These are phyloP conservation scores for Fusarium pininemorale DNA, from an alignment of 2,329 filamentous ascomycete genomes.

Conservation along the genomic window DNA sequence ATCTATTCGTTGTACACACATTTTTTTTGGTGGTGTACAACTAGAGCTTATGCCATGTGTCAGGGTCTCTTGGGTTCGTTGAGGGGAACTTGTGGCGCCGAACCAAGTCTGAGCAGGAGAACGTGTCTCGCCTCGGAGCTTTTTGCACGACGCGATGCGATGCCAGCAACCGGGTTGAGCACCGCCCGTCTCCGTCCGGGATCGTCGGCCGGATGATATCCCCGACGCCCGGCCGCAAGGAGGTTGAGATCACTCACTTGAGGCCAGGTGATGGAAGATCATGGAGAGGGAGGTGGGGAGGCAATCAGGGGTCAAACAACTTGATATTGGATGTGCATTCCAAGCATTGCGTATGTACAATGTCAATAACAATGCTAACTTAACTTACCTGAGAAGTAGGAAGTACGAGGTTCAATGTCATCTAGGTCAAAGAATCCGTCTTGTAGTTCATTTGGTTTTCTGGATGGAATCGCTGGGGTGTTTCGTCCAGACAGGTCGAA, in stretches of 20 bases:
- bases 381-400: slow-evolving; percentile 27
- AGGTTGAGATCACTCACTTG: slow-evolving; percentile 18
- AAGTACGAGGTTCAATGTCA: slow-evolving; percentile 13
- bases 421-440: slow-evolving; percentile 32
- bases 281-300: slow-evolving; percentile 5
- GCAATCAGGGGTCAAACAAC: slow-evolving; percentile 4
- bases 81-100: slow-evolving; percentile 22
- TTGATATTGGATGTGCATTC: slow-evolving; percentile 24
- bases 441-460: slow-evolving; percentile 8
- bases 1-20: background rate
- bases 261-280: slow-evolving; percentile 25
- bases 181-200: background rate
- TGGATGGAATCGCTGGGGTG: slow-evolving; percentile 38
- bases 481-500: slow-evolving; percentile 40
- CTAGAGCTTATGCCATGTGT: slow-evolving; percentile 26
- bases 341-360: background rate
- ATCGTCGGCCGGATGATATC: background rate
- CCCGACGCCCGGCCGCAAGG: background rate
- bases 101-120: slow-evolving; percentile 1
- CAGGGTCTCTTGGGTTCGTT: slow-evolving; percentile 1
- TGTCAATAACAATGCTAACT: background rate
- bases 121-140: slow-evolving; percentile 28
- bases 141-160: slow-evolving; percentile 6
- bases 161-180: background rate
- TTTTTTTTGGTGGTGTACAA: slow-evolving; percentile 5